Evolutionary conservation across 192 early-diverging fungal genomes (phyloP), one percentile per base, ranked within the genome.

Genomic region (Entomortierella chlamydospora): DNA sequence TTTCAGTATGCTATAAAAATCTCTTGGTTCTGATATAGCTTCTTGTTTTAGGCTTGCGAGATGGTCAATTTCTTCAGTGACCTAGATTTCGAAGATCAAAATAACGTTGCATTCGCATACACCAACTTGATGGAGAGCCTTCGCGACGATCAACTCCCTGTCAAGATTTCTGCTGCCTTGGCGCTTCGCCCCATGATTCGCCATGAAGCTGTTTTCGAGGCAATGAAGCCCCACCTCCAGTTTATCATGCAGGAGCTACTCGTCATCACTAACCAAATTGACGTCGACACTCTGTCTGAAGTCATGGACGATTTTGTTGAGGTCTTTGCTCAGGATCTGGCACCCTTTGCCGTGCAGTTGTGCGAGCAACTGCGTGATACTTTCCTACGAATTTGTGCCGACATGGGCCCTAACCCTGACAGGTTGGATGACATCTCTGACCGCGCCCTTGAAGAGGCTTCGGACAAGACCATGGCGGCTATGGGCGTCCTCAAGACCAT

Each of bases 301-400:
- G 92, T 96, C 37, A 95, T 98, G 87, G 95, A 98, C 60, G 89
- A 90, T 63, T 91, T 99, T 81, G 95, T 98, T 7, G 93, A 93
- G 68, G 90, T 93, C 28, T 99, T 95, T 87, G 88, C 96, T 30
- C 90, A 95, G 41, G 90, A 96, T 70, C 85, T 99, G 77, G 89
- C 89, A 17, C 98, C 98, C 6, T 99, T 97, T 82, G 95, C 98
- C 4, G 89, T 94, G 29, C 89, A 98, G 81, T 90, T 99, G 18
- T 92, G 90, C 60, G 87, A 89, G 49, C 94, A 97, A 78, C 84
- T 99, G 88, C 82, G 90, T 45, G 94, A 96, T 57, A 93, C 95
- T 7, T 97, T 95, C 74, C 82, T 96, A 80, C 89, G 95, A 37
- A 87, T 99, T 57, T 88, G 91, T 29, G 85, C 87, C 31, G 83